These are phyloP conservation scores for Arthrobotrys megalospora DNA, from an alignment of 2,329 filamentous ascomycete species.

Conservation along the genomic window DNA sequence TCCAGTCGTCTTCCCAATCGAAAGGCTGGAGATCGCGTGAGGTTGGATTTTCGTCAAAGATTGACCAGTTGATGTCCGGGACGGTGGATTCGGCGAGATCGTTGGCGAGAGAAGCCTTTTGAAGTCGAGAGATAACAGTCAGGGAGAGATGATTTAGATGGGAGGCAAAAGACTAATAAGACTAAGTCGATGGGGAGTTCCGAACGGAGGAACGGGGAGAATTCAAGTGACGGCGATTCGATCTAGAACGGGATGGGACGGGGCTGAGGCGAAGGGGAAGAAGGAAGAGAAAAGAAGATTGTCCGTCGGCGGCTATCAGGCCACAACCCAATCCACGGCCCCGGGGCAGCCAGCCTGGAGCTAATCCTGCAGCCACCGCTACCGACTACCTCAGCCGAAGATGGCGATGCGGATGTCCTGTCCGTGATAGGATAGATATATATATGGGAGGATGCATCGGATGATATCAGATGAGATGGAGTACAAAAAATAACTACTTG, in stretches of 20 bases:
- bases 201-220: conserved; percentile 1
- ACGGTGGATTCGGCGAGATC: conserved; percentile 59
- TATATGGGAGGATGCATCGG: too few species aligned
- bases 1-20: conserved; percentile 59
- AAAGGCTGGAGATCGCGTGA: conserved; percentile 59
- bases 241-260: conserved; percentile 18
- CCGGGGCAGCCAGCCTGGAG: conserved; percentile 6
- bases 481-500: not conserved
- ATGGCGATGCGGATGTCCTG: not conserved
- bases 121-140: too few species aligned
- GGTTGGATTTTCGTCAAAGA: conserved; percentile 61
- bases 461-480: not conserved
- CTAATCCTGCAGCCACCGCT: not conserved
- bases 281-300: not conserved
- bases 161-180: conserved; percentile 13
- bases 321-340: conserved; percentile 22
- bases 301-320: conserved; percentile 21
- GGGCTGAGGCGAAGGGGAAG: not conserved
- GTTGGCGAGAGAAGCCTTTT: conserved; percentile 52
- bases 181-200: conserved; percentile 4
- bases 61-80: conserved; percentile 60
- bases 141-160: not conserved
- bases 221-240: not conserved
- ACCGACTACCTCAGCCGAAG: not conserved
- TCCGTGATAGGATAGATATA: not conserved